phyloP scores from a whole-genome alignment of 1,284 basidiomycete genomes.

The Mrakiaceae sp. region DNA sequence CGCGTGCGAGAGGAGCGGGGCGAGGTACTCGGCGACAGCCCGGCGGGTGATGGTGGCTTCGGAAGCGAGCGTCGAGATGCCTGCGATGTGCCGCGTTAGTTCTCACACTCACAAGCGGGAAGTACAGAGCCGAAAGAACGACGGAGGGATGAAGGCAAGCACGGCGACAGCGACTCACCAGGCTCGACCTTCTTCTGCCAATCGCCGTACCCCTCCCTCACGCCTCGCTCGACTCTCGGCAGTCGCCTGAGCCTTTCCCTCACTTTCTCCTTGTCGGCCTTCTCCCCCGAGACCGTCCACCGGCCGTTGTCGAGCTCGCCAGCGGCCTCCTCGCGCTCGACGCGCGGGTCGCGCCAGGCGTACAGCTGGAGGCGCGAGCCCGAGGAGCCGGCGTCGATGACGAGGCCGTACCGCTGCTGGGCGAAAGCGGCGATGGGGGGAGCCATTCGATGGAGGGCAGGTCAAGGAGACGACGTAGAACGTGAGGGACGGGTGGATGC shows the following conservation, averaged over 20 bases:
- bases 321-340: slow-evolving; percentile 31
- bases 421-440: slow-evolving; percentile 30
- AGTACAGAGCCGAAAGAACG: not conserved
- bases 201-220: slow-evolving; percentile 50
- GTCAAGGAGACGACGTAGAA: not conserved
- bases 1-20: slow-evolving; percentile 74
- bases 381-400: slow-evolving; percentile 96
- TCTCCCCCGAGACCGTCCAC: slow-evolving; percentile 18
- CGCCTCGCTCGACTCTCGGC: slow-evolving; percentile 85
- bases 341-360: slow-evolving; percentile 73
- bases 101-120: not conserved
- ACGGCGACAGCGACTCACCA: slow-evolving; percentile 45
- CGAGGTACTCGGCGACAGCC: slow-evolving; percentile 61
- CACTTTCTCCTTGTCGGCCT: slow-evolving; percentile 23
- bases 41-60: slow-evolving; percentile 44
- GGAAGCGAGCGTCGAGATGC: slow-evolving; percentile 67
- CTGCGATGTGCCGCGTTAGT: slow-evolving; percentile 37
- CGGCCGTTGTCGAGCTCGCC: slow-evolving; percentile 26
- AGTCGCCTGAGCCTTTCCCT: slow-evolving; percentile 38
- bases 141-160: not conserved
- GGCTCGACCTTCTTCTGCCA: slow-evolving; percentile 93
- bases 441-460: slow-evolving; percentile 1
- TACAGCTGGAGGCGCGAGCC: slow-evolving; percentile 94
- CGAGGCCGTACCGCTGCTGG: slow-evolving; percentile 79
- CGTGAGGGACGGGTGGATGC: too few relatives aligned